Evolutionary conservation across 148 eudicot genomes (phyloP), one percentile per base, ranked within the genome.

Genomic region (Nyssa sinensis): DNA sequence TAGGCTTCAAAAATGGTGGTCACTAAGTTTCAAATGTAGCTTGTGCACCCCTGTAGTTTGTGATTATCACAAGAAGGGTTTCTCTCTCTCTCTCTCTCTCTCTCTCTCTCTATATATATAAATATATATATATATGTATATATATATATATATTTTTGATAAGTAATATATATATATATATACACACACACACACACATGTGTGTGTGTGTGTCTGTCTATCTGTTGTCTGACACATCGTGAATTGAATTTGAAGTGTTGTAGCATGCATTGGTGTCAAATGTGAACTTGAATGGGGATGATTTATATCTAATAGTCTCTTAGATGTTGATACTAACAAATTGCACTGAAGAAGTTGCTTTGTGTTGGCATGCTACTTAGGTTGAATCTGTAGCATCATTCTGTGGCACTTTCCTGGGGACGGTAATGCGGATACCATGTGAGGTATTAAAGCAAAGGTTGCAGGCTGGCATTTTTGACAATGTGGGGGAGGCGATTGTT

Each of bases 391-490:
- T 92, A 49, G 92, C 98, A 72, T 92, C 98, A 58, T 94, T 94
- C 73, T 87, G 92, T 73, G 88, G 98, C 87, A 94, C 98, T 37
- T 75, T 92, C 75, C 80, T 94, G 63, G 98, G 98, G n/a, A 94
- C 98, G 73, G 98, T 94, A 31, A 91, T 91, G 47, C 77, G 98
- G 75, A 94, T 94, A 67, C 98, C 98, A 47, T 88, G 95, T 79
- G 98, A 94, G 86, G 98, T 94, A 14, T 81, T 94, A 76, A 94
- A 94, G 82, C 98, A 94, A 81, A 86, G 98, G 78, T 81, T 90
- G 76, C 98, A 94, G 79, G 98, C 98, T 68, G 98, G 98, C 69
- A 71, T 94, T 62, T 92, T 83, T 74, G 84, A 90, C 55, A 94
- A 94, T 78, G 98, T 90, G 51, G 96, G 94, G 25, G 87, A 92